A percentile compares a stretch with the other conserved stretches of the same genome.
phyloP scores from a whole-genome alignment of 2,329 filamentous ascomycete species.

The Penicillium sp. region DNA sequence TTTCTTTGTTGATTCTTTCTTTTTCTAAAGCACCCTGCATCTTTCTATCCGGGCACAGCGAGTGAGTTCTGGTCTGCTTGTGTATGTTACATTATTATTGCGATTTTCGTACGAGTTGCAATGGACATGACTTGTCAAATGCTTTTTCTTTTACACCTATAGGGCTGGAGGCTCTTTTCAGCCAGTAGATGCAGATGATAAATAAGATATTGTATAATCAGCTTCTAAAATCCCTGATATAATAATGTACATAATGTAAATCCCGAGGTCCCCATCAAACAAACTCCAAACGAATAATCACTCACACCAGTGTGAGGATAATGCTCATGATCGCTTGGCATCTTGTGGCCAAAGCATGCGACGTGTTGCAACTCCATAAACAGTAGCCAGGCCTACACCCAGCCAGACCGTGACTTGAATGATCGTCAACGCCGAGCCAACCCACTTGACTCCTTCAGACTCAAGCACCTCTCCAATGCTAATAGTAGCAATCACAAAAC shows the following conservation, averaged over 20 bases:
- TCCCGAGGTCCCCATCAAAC: neutral
- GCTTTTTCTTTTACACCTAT: neutral
- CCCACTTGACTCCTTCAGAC: neutral
- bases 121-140: constrained; percentile 21
- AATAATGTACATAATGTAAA: neutral
- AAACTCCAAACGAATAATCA: neutral
- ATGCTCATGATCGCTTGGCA: neutral
- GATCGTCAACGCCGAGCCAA: neutral
- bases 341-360: neutral
- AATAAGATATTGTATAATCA: no score
- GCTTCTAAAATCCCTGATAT: no score
- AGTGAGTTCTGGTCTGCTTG: constrained; percentile 28
- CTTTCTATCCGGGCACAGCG: constrained; percentile 26
- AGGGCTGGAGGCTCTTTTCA: no score
- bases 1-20: constrained; percentile 2
- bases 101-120: constrained; percentile 15
- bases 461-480: constrained; percentile 35
- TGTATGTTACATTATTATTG: constrained; percentile 24
- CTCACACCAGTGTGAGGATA: neutral
- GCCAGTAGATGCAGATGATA: no score
- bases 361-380: neutral
- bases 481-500: constrained; percentile 47
- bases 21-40: constrained; percentile 19
- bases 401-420: neutral
- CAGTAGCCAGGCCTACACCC: neutral